Percentiles rank a stretch among this genome's conserved stretches.
These are phyloP conservation scores for Hansenula anomala DNA, from an alignment of 1,139 yeast species.

Conservation along the genomic window DNA sequence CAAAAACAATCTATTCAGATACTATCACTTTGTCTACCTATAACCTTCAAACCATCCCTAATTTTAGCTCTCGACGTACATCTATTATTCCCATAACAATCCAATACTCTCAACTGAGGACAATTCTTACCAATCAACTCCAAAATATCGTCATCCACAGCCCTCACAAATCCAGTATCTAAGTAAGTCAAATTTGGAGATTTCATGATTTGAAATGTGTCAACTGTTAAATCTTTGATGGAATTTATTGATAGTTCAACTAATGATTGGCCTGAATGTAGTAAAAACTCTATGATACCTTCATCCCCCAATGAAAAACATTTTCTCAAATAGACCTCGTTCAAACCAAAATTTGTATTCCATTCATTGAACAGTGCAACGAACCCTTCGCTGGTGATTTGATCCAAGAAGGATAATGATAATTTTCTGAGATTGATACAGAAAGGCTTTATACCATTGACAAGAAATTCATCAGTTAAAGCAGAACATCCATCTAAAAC, in stretches of 20 bases:
- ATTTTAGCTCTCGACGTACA: conserved; percentile 54
- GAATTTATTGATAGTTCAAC: conserved; percentile 73
- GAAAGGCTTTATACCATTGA: conserved; percentile 55
- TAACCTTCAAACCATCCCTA: conserved; percentile 52
- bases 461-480: conserved; percentile 59
- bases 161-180: conserved; percentile 74
- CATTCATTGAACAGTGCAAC: conserved; percentile 50
- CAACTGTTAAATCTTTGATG: conserved; percentile 48
- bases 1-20: no score
- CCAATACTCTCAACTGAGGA: conserved; percentile 57
- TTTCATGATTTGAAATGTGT: conserved; percentile 41
- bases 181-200: conserved; percentile 59
- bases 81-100: conserved; percentile 73
- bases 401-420: conserved; percentile 51
- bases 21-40: conserved; percentile 72
- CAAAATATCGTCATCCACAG: conserved; percentile 62
- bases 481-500: conserved; percentile 67
- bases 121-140: conserved; percentile 50
- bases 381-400: conserved; percentile 63
- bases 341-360: conserved; percentile 52
- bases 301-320: conserved; percentile 62
- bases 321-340: conserved; percentile 57
- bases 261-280: conserved; percentile 62
- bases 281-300: conserved; percentile 53
- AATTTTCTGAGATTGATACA: conserved; percentile 50